Evolutionary conservation across 345 rosid genomes (phyloP).

Genomic region (Citrus trifoliata): DNA sequence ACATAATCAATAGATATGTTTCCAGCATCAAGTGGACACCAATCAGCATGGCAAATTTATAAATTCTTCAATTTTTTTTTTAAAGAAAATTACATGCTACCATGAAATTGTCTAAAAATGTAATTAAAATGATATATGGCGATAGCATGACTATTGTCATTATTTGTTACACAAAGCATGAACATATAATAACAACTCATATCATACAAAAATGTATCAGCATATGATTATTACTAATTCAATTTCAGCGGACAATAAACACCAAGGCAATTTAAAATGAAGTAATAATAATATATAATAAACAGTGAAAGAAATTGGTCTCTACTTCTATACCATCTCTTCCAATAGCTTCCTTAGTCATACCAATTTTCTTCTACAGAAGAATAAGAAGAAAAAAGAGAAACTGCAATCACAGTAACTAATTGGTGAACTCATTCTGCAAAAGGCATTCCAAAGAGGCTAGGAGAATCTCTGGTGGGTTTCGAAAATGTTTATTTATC

Average conservation of each 20-base stretch:
- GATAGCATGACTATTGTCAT: not conserved
- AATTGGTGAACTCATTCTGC: not conserved
- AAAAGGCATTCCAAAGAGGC: too few species aligned
- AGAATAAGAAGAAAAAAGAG: not conserved
- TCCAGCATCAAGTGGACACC: not conserved
- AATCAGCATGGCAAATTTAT: not conserved
- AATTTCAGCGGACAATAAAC: not conserved
- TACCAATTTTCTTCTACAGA: not conserved
- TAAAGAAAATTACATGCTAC: not conserved
- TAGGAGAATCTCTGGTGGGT: too few species aligned
- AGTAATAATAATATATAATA: too few species aligned
- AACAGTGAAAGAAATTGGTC: not conserved
- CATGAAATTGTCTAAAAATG: not conserved
- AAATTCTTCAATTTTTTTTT: not conserved
- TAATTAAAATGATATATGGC: not conserved
- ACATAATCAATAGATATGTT: not conserved
- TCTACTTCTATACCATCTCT: not conserved
- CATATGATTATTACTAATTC: not conserved
- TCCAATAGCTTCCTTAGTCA: not conserved
- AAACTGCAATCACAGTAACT: not conserved
- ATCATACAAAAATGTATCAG: not conserved
- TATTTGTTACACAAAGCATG: not conserved
- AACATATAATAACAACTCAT: not conserved
- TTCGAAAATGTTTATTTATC: too few species aligned
- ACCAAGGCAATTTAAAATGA: not conserved